Base-by-base conservation (phyloP, 225 moss, liverwort and hornwort species). In the Sphagnum contortum region DNA sequence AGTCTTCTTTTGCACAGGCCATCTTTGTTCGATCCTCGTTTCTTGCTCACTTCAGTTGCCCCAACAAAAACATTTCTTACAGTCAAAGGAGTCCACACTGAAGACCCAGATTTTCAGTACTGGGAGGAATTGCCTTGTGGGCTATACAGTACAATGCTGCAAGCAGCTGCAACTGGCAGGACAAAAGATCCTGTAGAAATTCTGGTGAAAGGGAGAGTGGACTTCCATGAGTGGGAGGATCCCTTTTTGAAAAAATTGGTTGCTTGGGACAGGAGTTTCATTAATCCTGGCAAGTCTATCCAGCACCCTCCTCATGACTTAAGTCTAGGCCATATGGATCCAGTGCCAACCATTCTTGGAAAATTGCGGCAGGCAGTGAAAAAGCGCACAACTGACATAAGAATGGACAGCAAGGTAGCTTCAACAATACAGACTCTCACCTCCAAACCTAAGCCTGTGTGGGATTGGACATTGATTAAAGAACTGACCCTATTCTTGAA, bases 51-150 rank as follows among this genome's bases (percentile, higher is more conserved):
- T 45, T 98, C 96, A 60, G 93, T 92, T 75, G 87, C 92, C 55
- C 81, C 90, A 68, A 72, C 64, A 53, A 53, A 64, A 69, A 61
- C 47, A 12, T 59, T 50, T 49, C 2, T 48, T 70, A 55, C 50
- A 51, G 47, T 50, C 49, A 48, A 57, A 68, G 72, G 64, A 47
- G 50, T 47, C 14, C 53, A 65, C 4, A 72, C 62, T 59, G 66
- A 68, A 50, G 63, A 62, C 44, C 66, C 66, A 66, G 61, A 64
- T 29, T 70, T 65, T 45, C 73, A 70, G 13, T 82, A 84, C 50
- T 93, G 96, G 93, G 90, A 91, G 66, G 96, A 98, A 66, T 61
- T 98, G 80, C 80, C 68, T 9, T 92, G 92, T 60, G 93, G 90
- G 67, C 86, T 95, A 45, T 78, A 88, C 69, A 98, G 89, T 71